A percentile compares a stretch with the other conserved stretches of the same genome.
Conservation (phyloP, 495 filamentous ascomycete genomes). For the Hypoxylon fuscum region DNA sequence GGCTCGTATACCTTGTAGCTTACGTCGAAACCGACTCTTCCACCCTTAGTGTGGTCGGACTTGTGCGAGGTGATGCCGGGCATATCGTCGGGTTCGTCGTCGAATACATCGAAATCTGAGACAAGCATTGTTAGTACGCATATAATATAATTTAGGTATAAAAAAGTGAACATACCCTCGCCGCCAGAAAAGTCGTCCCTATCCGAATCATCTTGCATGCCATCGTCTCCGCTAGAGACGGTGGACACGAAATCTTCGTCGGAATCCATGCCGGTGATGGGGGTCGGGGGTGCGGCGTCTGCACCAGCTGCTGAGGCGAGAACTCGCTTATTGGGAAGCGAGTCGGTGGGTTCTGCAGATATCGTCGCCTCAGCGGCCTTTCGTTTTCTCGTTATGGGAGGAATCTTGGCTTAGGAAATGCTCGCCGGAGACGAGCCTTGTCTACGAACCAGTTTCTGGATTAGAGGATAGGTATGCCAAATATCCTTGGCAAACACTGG, state of each 20-base stretch:
- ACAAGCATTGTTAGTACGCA: conserved; percentile 9
- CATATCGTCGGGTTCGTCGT: conserved; percentile 76
- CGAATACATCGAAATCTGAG: conserved; percentile 71
- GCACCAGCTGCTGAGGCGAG: conserved; percentile 58
- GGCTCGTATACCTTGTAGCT: conserved; percentile 83
- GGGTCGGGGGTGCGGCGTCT: conserved; percentile 65
- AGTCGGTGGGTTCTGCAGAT: conserved; percentile 52
- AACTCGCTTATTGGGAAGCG: conserved; percentile 61
- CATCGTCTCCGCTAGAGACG: conserved; percentile 79
- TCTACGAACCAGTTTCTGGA: too few relatives aligned
- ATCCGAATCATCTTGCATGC: conserved; percentile 79
- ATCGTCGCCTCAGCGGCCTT: conserved; percentile 85
- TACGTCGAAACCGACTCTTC: conserved; percentile 74
- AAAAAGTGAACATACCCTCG: conserved; percentile 66
- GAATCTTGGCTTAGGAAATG: conserved; percentile 52
- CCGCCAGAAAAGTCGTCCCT: conserved; percentile 75
- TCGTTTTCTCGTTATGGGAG: conserved; percentile 80
- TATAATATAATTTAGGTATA: conserved; percentile 1
- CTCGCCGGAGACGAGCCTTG: conserved; percentile 39
- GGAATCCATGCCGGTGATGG: conserved; percentile 87
- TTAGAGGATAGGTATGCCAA: too few relatives aligned
- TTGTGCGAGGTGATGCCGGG: conserved; percentile 83
- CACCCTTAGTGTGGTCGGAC: conserved; percentile 69
- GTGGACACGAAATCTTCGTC: conserved; percentile 96
- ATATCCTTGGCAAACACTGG: too few relatives aligned